These are phyloP conservation scores for Senna siamea DNA, from an alignment of 306 rosid species.

Conservation along the genomic window DNA sequence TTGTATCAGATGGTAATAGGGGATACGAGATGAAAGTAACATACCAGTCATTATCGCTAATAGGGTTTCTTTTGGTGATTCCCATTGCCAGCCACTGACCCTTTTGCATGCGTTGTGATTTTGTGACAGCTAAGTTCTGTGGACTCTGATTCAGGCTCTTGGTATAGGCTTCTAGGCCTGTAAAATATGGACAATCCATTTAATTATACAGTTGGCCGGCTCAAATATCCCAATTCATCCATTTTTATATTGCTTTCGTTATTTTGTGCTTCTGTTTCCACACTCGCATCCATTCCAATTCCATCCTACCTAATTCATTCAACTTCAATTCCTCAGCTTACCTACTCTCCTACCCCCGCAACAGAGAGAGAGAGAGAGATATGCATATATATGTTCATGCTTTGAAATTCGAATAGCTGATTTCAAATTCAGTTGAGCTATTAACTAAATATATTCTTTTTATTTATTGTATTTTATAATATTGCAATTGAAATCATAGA, in stretches of 20 bases:
- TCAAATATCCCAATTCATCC: not conserved
- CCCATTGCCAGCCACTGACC: not conserved
- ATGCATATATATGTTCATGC: too few species aligned
- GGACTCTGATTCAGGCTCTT: constrained; percentile 43
- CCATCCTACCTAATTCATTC: too few species aligned
- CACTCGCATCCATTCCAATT: too few species aligned
- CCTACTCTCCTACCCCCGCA: too few species aligned
- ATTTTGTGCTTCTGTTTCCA: not conserved
- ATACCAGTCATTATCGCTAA: not conserved
- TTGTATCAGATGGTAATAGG: not conserved
- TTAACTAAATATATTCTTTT: too few species aligned
- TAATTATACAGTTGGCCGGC: constrained; percentile 36
- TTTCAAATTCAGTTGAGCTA: too few species aligned
- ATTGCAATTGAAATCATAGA: too few species aligned
- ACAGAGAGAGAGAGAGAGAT: too few species aligned
- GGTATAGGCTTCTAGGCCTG: constrained; percentile 51
- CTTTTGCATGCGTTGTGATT: constrained; percentile 44
- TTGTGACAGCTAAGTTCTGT: constrained; percentile 55
- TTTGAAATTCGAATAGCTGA: too few species aligned
- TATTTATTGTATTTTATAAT: too few species aligned
- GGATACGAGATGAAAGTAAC: not conserved
- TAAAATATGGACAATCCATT: constrained; percentile 46
- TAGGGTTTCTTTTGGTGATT: constrained; percentile 18
- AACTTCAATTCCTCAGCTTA: too few species aligned
- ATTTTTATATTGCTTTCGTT: not conserved